Percentiles rank a stretch among this genome's conserved stretches.
These are phyloP conservation scores for Mycena crocata DNA, from an alignment of 768 basidiomycete species.

Conservation along the genomic window DNA sequence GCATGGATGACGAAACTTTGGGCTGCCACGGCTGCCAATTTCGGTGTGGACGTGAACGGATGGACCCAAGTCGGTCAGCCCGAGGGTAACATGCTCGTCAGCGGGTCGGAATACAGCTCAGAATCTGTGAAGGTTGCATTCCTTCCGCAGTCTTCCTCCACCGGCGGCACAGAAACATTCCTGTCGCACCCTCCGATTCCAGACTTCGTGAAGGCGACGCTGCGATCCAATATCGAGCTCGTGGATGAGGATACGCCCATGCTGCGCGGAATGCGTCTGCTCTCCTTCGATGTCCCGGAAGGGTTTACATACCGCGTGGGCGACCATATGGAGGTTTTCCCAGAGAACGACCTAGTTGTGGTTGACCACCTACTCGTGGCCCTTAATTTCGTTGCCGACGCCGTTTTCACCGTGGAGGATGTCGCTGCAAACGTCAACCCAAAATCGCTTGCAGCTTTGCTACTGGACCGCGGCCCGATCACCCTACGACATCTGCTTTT, in stretches of 20 bases:
- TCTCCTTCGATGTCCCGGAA: conserved; percentile 23
- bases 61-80: neutral
- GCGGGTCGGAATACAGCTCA: neutral
- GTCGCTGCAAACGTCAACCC: conserved; percentile 17
- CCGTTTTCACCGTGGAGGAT: conserved; percentile 25
- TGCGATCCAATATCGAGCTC: conserved; percentile 21
- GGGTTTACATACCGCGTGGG: conserved; percentile 27
- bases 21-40: conserved; percentile 30
- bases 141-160: neutral
- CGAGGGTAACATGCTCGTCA: conserved; percentile 9
- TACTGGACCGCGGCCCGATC: conserved; percentile 16
- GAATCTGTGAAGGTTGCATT: conserved; percentile 24
- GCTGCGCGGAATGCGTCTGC: conserved; percentile 29
- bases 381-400: conserved; percentile 27
- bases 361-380: conserved; percentile 24
- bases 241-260: conserved; percentile 21
- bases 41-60: conserved; percentile 24
- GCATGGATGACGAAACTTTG: conserved; percentile 25
- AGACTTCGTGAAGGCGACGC: conserved; percentile 15
- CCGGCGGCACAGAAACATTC: neutral
- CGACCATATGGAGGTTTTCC: conserved; percentile 31
- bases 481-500: conserved; percentile 22
- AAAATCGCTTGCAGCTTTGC: conserved; percentile 13
- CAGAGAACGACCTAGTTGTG: conserved; percentile 24
- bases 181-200: conserved; percentile 17